phyloP scores from a whole-genome alignment of 2,329 filamentous ascomycete species.

The Periconia sp. region DNA sequence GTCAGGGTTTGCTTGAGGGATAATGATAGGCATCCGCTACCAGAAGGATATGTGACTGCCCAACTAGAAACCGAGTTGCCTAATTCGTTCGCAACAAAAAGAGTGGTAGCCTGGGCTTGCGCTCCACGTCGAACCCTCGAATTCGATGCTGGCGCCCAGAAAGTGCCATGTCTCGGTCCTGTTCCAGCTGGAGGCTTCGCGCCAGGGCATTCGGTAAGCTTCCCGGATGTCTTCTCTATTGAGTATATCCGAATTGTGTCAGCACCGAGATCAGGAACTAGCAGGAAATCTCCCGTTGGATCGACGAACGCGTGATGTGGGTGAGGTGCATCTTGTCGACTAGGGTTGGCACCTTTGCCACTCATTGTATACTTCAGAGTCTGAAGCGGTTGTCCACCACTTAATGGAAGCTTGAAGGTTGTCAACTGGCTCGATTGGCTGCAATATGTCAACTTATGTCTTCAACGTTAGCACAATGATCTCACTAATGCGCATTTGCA shows the following conservation, averaged over 20 bases:
- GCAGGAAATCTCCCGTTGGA: slow-evolving; percentile 56
- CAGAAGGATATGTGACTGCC: slow-evolving; percentile 34
- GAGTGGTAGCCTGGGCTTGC: slow-evolving; percentile 21
- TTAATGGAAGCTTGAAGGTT: slow-evolving; percentile 44
- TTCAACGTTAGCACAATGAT: not conserved
- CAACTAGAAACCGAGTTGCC: slow-evolving; percentile 38
- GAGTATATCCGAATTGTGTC: slow-evolving; percentile 62
- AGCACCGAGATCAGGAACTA: slow-evolving; percentile 61
- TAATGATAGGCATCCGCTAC: slow-evolving; percentile 36
- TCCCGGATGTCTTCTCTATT: slow-evolving; percentile 54
- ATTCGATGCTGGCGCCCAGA: slow-evolving; percentile 47
- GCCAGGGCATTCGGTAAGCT: slow-evolving; percentile 54
- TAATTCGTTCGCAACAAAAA: slow-evolving; percentile 44
- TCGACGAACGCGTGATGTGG: slow-evolving; percentile 60
- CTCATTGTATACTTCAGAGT: slow-evolving; percentile 37
- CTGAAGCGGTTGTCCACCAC: slow-evolving; percentile 31
- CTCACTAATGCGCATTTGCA: slow-evolving; percentile 39
- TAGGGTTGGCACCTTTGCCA: slow-evolving; percentile 51
- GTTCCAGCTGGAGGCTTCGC: slow-evolving; percentile 54
- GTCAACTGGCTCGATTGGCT: slow-evolving; percentile 40
- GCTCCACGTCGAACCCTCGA: slow-evolving; percentile 27
- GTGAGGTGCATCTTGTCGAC: slow-evolving; percentile 62
- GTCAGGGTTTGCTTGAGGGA: slow-evolving; percentile 38
- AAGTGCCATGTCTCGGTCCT: slow-evolving; percentile 61
- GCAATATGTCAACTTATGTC: not conserved